Base-by-base conservation (phyloP, 2,329 filamentous ascomycete genomes). In the Phialophora expanda region DNA sequence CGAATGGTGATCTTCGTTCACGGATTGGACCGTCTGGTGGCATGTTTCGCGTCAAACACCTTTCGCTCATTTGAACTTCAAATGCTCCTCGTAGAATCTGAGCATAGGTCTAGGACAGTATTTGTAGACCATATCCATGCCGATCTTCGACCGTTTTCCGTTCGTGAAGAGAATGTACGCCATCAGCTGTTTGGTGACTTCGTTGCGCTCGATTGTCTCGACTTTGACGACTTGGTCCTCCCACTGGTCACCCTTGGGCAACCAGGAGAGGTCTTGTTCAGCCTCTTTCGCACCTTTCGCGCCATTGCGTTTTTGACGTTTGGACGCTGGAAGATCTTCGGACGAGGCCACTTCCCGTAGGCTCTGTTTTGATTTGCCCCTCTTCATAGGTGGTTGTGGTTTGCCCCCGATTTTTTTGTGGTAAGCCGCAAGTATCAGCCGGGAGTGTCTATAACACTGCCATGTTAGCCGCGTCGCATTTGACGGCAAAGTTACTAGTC, bases 21-120 rank as follows among this genome's bases (percentile, higher is more conserved):
- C 28, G 30, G 22, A 28, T 26, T 41, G 58, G 26, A 46, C 5
- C 8, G 17, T 22, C 48, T 41, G n/a, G 38, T 22, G 44, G 58
- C 17, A 38, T 6, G 8, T 24, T 32, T n/a, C 9, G 4, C 8
- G 11, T 11, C n/a, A 20, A 22, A 8, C 20, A 11, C 20, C 20
- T 11, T 38, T n/a, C 6, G 32, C 78, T 76, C 75, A 82, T 61
- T 64, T 68, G 41, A 70, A 70, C 51, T 69, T 70, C 79, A 83
- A 73, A 71, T 83, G 80, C 46, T 75, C 72, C 71, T 83, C 81
- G 65, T 83, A 83, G 61, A 83, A 83, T 64, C 77, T 73, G 11
- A 83, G 77, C 80, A 83, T 82, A 76, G 77, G 77, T 64, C 72
- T 70, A 0, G 81, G 81, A 64, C 80, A 82, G 61, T 74, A 78